phyloP scores from a whole-genome alignment of 495 filamentous ascomycete genomes.

The Aspergillus cristatus region DNA sequence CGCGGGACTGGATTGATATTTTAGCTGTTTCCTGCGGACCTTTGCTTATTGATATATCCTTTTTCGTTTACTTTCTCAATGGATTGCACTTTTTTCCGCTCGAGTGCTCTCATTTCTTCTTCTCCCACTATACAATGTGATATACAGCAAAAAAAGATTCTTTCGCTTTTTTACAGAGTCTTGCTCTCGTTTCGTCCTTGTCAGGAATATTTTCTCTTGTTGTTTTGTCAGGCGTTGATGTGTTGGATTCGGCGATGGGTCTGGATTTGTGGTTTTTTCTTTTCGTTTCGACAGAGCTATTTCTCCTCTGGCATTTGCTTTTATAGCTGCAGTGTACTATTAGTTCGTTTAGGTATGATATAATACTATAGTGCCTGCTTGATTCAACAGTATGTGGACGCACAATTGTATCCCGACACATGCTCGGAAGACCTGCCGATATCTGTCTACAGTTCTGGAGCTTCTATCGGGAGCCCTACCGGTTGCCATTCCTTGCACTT shows the following conservation, averaged over 20 bases:
- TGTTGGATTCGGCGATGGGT: constrained; percentile 29
- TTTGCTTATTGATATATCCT: constrained; percentile 15
- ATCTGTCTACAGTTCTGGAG: no score
- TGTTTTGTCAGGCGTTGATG: constrained; percentile 23
- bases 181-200: constrained; percentile 11
- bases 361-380: constrained; percentile 13
- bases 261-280: constrained; percentile 16
- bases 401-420: no score
- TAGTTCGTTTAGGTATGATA: constrained; percentile 11
- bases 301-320: constrained; percentile 6
- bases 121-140: constrained; percentile 11
- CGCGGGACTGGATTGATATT: constrained; percentile 22
- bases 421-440: no score
- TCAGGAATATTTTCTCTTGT: constrained; percentile 12
- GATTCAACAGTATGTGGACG: no score
- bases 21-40: constrained; percentile 5
- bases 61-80: constrained; percentile 11
- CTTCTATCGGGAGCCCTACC: no score
- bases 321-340: constrained; percentile 8
- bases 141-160: constrained; percentile 10
- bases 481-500: no score
- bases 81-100: constrained; percentile 7
- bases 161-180: constrained; percentile 4
- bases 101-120: constrained; percentile 8
- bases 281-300: constrained; percentile 11